Conservation (phyloP, 306 rosid species). For the Hylodesmum podocarpum region DNA sequence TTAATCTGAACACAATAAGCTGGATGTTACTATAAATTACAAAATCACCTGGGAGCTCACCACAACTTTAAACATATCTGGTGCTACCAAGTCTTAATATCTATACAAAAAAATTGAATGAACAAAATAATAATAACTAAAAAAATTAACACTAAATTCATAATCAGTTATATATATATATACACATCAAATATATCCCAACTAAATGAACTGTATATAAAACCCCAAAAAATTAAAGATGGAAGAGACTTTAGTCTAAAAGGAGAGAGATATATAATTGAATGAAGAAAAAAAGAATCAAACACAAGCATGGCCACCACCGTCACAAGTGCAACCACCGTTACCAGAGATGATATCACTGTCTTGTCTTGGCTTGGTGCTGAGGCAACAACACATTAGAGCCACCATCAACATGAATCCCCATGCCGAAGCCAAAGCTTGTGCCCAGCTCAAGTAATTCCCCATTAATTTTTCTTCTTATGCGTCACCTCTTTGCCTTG, state of each 20-base stretch:
- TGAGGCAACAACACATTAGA: slow-evolving; percentile 74
- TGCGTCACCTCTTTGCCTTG: background rate
- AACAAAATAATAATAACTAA: background rate
- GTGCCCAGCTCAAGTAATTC: slow-evolving; percentile 52
- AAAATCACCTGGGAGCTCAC: background rate
- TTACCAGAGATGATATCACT: slow-evolving; percentile 34
- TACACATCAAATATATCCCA: background rate
- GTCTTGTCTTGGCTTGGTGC: slow-evolving; percentile 57
- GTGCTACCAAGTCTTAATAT: background rate
- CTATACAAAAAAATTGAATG: background rate
- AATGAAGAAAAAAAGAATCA: slow-evolving; percentile 1
- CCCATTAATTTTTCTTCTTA: slow-evolving; percentile 23
- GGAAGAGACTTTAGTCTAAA: background rate
- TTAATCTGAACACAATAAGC: too few species aligned
- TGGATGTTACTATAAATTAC: background rate
- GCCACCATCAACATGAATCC: slow-evolving; percentile 68
- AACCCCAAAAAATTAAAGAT: background rate
- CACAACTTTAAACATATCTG: background rate
- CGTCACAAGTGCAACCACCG: slow-evolving; percentile 69
- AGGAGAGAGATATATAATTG: background rate
- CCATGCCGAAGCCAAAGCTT: slow-evolving; percentile 66
- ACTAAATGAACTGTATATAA: background rate
- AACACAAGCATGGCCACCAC: slow-evolving; percentile 52
- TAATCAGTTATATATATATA: background rate
- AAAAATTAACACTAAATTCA: background rate